phyloP scores from a whole-genome alignment of 2,329 filamentous ascomycete species.

The Hypoxylon sp. region DNA sequence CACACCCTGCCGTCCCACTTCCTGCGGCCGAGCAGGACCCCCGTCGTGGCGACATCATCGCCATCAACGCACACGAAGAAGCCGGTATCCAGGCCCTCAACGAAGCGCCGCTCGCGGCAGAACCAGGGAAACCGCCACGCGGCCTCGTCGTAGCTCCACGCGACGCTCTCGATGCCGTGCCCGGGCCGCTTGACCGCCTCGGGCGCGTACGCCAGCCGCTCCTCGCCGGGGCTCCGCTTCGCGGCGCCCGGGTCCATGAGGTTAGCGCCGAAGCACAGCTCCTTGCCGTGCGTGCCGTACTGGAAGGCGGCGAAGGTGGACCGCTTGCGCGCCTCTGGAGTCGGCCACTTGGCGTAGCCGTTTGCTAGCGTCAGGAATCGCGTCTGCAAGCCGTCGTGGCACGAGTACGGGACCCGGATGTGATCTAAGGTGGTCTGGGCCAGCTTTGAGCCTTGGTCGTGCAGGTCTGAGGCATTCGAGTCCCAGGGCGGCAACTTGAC shows the following conservation, averaged over 20 bases:
- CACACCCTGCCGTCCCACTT: not conserved
- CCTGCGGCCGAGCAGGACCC: not conserved
- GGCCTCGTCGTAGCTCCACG: constrained; percentile 25
- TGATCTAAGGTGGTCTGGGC: constrained; percentile 1
- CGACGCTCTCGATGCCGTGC: constrained; percentile 10
- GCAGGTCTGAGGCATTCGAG: not conserved
- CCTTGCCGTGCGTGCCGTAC: constrained; percentile 24
- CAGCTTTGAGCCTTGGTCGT: not conserved
- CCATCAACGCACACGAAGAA: not conserved
- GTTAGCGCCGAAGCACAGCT: constrained; percentile 21
- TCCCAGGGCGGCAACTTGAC: not conserved
- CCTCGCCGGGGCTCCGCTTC: constrained; percentile 20
- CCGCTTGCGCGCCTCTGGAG: constrained; percentile 14
- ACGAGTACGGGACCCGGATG: constrained; percentile 16
- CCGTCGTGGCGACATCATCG: not conserved
- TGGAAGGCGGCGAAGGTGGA: constrained; percentile 29
- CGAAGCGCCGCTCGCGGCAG: constrained; percentile 20
- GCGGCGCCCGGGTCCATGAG: constrained; percentile 13
- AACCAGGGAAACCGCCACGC: constrained; percentile 30
- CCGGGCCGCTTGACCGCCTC: constrained; percentile 5
- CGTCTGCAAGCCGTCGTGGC: constrained; percentile 15
- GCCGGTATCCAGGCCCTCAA: constrained; percentile 16
- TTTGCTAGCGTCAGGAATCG: constrained; percentile 13
- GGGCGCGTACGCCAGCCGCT: constrained; percentile 18
- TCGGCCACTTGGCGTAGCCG: constrained; percentile 26